These are phyloP conservation scores for Fusarium palustre DNA, from an alignment of 2,329 filamentous ascomycete genomes.

Conservation along the genomic window DNA sequence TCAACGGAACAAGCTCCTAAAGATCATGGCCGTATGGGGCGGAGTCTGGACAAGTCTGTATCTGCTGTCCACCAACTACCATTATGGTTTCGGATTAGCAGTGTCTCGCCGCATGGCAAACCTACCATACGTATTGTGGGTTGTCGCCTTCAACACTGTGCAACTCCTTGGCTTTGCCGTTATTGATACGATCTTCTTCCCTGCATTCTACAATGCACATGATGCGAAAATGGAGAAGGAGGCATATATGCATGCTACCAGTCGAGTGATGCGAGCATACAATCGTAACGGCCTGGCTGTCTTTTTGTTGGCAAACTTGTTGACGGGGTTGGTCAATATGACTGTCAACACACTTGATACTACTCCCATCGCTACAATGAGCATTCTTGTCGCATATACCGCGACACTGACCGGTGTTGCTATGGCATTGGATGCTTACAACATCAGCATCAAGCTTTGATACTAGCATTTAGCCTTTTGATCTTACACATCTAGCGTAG, in stretches of 20 bases:
- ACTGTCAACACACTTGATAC: constrained; percentile 84
- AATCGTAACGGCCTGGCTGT: constrained; percentile 89
- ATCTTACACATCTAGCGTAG: constrained; percentile 1
- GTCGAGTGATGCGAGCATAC: constrained; percentile 81
- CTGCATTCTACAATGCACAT: constrained; percentile 71
- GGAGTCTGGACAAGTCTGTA: constrained; percentile 78
- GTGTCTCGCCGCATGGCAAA: constrained; percentile 94
- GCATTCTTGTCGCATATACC: constrained; percentile 79
- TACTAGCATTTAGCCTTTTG: constrained; percentile 2
- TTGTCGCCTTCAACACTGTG: constrained; percentile 88
- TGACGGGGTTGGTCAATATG: constrained; percentile 92
- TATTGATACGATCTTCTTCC: constrained; percentile 83
- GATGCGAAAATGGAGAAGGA: constrained; percentile 70
- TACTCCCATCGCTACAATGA: constrained; percentile 73
- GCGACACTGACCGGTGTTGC: constrained; percentile 74
- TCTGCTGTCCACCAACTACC: constrained; percentile 73
- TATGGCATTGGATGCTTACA: constrained; percentile 70
- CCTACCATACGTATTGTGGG: constrained; percentile 92
- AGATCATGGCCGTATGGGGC: constrained; percentile 73
- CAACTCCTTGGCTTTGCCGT: constrained; percentile 83
- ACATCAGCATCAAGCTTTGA: constrained; percentile 78
- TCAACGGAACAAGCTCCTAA: constrained; percentile 69
- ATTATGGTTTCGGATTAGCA: constrained; percentile 76
- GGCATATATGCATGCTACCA: constrained; percentile 77
- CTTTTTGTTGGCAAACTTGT: constrained; percentile 87